Percentiles rank a stretch among this genome's conserved stretches.
These are phyloP conservation scores for Stygiomarasmius scandens DNA, from an alignment of 1,284 basidiomycete species.

Conservation along the genomic window DNA sequence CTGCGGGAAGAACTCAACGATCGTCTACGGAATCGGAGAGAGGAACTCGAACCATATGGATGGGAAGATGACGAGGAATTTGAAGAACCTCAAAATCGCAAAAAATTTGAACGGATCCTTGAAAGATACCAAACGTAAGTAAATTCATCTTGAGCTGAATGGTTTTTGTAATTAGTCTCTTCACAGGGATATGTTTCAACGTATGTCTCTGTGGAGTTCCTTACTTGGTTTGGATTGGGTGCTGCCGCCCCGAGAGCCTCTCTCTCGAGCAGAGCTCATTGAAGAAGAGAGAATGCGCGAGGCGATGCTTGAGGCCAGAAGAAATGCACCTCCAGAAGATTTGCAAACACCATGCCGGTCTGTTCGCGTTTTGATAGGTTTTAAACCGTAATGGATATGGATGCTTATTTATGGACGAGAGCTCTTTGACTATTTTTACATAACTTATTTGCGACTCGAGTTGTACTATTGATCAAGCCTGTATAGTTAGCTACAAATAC, in stretches of 20 bases:
- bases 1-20: slow-evolving; percentile 81
- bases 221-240: slow-evolving; percentile 62
- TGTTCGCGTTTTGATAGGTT: slow-evolving; percentile 62
- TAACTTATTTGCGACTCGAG: no score
- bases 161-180: slow-evolving; percentile 9
- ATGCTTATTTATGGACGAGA: slow-evolving; percentile 7
- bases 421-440: no score
- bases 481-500: no score
- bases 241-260: slow-evolving; percentile 60
- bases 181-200: slow-evolving; percentile 67
- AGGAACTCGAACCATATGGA: slow-evolving; percentile 55
- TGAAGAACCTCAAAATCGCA: slow-evolving; percentile 54
- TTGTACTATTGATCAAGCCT: no score
- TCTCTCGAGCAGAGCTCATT: slow-evolving; percentile 67
- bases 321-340: slow-evolving; percentile 56
- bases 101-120: slow-evolving; percentile 65
- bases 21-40: slow-evolving; percentile 54
- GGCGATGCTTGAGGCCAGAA: slow-evolving; percentile 65
- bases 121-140: slow-evolving; percentile 64
- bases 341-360: slow-evolving; percentile 59
- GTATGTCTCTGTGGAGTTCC: slow-evolving; percentile 70
- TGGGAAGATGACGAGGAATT: slow-evolving; percentile 71
- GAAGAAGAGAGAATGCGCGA: slow-evolving; percentile 68
- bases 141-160: background rate
- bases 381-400: slow-evolving; percentile 31